These are phyloP conservation scores for Komagataella ulmi DNA, from an alignment of 805 yeast species.

Conservation along the genomic window DNA sequence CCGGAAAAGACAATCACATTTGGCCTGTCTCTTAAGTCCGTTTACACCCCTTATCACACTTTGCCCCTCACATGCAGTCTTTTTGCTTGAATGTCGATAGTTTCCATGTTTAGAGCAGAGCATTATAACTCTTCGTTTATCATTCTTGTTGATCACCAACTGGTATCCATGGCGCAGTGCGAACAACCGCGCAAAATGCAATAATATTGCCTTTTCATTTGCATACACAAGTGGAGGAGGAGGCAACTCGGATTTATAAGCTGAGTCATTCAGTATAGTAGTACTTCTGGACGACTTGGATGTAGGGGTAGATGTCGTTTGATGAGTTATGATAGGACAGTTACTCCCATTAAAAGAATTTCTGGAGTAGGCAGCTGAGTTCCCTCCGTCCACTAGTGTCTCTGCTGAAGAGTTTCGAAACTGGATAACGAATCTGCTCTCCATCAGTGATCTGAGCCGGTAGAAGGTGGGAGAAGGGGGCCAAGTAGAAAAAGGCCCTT, in stretches of 20 bases:
- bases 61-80: slow-evolving; percentile 1
- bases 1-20: slow-evolving; percentile 10
- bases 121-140: slow-evolving; percentile 11
- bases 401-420: neutral
- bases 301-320: neutral
- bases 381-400: neutral
- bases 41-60: slow-evolving; percentile 1
- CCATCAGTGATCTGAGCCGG: neutral
- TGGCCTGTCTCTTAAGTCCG: slow-evolving; percentile 1
- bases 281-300: neutral
- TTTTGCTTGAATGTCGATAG: neutral
- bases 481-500: neutral
- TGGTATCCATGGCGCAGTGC: slow-evolving; percentile 12
- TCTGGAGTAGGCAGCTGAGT: neutral
- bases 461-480: neutral
- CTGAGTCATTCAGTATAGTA: neutral
- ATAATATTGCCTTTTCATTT: slow-evolving; percentile 8
- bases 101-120: slow-evolving; percentile 9
- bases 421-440: neutral
- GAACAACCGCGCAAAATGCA: slow-evolving; percentile 12
- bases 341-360: neutral
- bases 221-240: slow-evolving; percentile 11
- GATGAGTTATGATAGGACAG: neutral
- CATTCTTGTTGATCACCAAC: slow-evolving; percentile 12
- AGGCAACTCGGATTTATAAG: slow-evolving; percentile 2